These are phyloP conservation scores for Ceratocystiopsis minuta DNA, from an alignment of 2,329 filamentous ascomycete genomes.

Conservation along the genomic window DNA sequence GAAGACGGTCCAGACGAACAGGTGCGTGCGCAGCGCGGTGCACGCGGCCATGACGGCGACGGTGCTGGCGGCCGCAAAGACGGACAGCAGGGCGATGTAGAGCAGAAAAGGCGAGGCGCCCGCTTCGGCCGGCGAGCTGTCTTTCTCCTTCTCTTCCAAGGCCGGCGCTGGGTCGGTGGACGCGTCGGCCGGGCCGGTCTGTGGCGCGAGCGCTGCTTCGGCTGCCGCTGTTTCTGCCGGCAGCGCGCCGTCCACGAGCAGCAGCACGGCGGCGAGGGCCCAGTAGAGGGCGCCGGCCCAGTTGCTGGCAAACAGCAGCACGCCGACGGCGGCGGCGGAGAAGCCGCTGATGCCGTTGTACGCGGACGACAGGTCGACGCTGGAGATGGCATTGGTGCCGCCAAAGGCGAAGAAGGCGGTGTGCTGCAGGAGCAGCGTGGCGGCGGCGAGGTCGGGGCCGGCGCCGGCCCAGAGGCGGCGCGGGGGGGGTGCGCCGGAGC, in stretches of 20 bases:
- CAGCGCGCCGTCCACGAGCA: constrained; percentile 21
- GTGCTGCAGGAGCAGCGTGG: constrained; percentile 61
- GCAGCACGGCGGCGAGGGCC: constrained; percentile 44
- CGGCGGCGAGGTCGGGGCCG: constrained; percentile 42
- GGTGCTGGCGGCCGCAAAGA: constrained; percentile 48
- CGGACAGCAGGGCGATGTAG: constrained; percentile 48
- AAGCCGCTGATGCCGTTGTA: constrained; percentile 84
- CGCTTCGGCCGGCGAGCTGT: too few relatives aligned
- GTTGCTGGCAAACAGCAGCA: constrained; percentile 74
- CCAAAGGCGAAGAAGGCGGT: constrained; percentile 78
- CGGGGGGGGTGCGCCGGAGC: constrained; percentile 23
- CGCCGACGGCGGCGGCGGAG: constrained; percentile 61
- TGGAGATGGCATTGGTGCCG: constrained; percentile 86
- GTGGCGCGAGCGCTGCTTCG: neutral
- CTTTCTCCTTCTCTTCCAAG: too few relatives aligned
- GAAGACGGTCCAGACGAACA: constrained; percentile 99
- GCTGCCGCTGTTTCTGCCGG: constrained; percentile 8
- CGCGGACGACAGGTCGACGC: constrained; percentile 82
- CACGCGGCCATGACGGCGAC: constrained; percentile 77
- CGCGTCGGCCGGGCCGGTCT: too few relatives aligned
- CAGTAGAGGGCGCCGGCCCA: constrained; percentile 89
- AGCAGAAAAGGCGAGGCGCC: constrained; percentile 10
- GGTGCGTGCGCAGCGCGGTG: constrained; percentile 62
- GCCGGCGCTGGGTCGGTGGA: too few relatives aligned
- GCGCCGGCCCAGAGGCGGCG: constrained; percentile 11